These are phyloP conservation scores for Amanita polypyramis DNA, from an alignment of 768 basidiomycete genomes.

Conservation along the genomic window DNA sequence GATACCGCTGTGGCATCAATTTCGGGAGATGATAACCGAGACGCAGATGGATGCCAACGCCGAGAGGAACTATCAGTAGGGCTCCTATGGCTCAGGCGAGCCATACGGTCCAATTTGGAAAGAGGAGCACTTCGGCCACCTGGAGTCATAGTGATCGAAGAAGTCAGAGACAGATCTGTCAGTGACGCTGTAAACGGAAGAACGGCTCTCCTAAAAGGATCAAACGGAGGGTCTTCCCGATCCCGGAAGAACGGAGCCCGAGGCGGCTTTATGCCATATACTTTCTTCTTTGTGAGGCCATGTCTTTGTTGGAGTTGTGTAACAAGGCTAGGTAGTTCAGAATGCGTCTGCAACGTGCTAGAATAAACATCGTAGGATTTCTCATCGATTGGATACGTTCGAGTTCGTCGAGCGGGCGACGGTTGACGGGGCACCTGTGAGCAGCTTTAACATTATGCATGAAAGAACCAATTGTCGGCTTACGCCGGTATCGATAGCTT, in stretches of 20 bases:
- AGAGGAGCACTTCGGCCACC: slow-evolving; percentile 23
- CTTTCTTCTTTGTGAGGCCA: slow-evolving; percentile 61
- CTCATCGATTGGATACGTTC: slow-evolving; percentile 26
- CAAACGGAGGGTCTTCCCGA: slow-evolving; percentile 21
- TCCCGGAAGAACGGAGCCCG: slow-evolving; percentile 42
- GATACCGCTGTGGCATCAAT: slow-evolving; percentile 14
- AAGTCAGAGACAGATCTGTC: neutral
- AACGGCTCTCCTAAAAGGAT: slow-evolving; percentile 17
- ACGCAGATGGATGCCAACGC: slow-evolving; percentile 21
- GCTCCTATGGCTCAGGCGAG: slow-evolving; percentile 22
- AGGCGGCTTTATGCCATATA: slow-evolving; percentile 41
- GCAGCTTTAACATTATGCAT: neutral
- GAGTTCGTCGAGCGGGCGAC: slow-evolving; percentile 20
- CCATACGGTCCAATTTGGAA: slow-evolving; percentile 24
- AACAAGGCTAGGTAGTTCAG: slow-evolving; percentile 41
- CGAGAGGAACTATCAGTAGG: slow-evolving; percentile 22
- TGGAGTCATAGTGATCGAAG: slow-evolving; percentile 9
- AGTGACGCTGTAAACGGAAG: slow-evolving; percentile 20
- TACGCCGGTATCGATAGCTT: neutral
- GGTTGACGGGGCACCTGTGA: slow-evolving; percentile 3
- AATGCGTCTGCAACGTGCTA: slow-evolving; percentile 13
- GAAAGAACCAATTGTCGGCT: neutral
- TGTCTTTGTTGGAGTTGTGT: slow-evolving; percentile 56
- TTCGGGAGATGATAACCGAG: slow-evolving; percentile 28
- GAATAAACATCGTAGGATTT: slow-evolving; percentile 5